These are phyloP conservation scores for Colletotrichum horii DNA, from an alignment of 2,329 filamentous ascomycete genomes.

Conservation along the genomic window DNA sequence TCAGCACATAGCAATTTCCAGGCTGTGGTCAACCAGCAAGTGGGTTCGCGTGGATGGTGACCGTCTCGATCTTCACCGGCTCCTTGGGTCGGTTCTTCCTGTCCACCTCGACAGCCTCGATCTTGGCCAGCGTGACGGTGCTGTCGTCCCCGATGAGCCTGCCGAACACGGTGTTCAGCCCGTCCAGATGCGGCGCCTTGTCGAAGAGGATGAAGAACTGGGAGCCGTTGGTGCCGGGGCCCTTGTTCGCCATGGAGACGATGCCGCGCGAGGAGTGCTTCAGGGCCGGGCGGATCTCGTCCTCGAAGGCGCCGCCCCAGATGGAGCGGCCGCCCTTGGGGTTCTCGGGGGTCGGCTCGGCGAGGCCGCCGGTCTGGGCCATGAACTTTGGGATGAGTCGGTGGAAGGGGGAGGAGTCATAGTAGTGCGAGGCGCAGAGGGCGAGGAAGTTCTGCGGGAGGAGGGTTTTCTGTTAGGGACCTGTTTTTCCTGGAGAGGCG, in stretches of 20 bases:
- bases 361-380: slow-evolving; percentile 74
- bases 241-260: slow-evolving; percentile 81
- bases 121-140: slow-evolving; percentile 68
- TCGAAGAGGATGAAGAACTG: slow-evolving; percentile 86
- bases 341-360: slow-evolving; percentile 57
- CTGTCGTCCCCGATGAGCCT: slow-evolving; percentile 72
- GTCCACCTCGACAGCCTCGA: slow-evolving; percentile 77
- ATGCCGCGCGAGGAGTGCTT: slow-evolving; percentile 73
- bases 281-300: slow-evolving; percentile 77
- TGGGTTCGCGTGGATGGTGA: slow-evolving; percentile 82
- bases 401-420: slow-evolving; percentile 78
- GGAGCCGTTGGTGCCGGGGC: slow-evolving; percentile 73
- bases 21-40: slow-evolving; percentile 59
- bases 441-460: slow-evolving; percentile 78
- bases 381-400: slow-evolving; percentile 83
- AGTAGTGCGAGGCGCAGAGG: slow-evolving; percentile 81
- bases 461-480: slow-evolving; percentile 9
- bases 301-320: slow-evolving; percentile 76
- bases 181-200: slow-evolving; percentile 80
- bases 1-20: not conserved
- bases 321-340: slow-evolving; percentile 76
- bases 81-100: slow-evolving; percentile 78
- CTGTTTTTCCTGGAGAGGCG: not conserved
- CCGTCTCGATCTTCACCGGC: slow-evolving; percentile 67
- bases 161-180: slow-evolving; percentile 84